A percentile compares a stretch with the other conserved stretches of the same genome.
phyloP scores from a whole-genome alignment of 1,284 basidiomycete species.

The Phellopilus nigrolimitatus region DNA sequence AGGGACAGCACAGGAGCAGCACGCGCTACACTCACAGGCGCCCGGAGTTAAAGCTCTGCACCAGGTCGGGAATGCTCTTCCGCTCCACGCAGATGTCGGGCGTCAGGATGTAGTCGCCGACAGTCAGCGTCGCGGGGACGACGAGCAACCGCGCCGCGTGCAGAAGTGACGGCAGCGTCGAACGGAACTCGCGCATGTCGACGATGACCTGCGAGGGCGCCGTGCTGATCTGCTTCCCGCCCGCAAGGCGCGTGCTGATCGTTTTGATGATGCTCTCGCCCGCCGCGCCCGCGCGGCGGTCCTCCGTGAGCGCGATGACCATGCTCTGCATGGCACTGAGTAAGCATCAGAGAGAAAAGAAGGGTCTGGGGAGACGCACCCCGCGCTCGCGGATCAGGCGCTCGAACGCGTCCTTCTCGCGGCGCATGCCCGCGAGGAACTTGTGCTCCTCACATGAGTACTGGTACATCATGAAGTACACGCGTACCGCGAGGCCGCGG shows the following conservation, averaged over 20 bases:
- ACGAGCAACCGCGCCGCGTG: constrained; percentile 82
- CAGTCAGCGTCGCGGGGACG: constrained; percentile 86
- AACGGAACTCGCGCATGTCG: constrained; percentile 95
- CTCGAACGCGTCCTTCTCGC: constrained; percentile 95
- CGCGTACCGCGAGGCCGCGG: constrained; percentile 78
- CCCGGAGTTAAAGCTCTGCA: constrained; percentile 90
- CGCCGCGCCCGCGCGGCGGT: constrained; percentile 38
- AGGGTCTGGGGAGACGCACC: constrained; percentile 44
- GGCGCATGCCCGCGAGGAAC: constrained; percentile 83
- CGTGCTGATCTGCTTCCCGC: constrained; percentile 67
- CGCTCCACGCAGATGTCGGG: constrained; percentile 96
- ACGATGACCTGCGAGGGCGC: constrained; percentile 85
- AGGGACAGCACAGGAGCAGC: background rate
- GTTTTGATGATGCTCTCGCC: constrained; percentile 73
- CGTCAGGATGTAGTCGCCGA: constrained; percentile 94
- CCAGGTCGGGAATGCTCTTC: constrained; percentile 89
- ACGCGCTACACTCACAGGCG: constrained; percentile 64
- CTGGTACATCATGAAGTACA: constrained; percentile 94
- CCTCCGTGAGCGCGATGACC: constrained; percentile 86
- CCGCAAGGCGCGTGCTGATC: constrained; percentile 85
- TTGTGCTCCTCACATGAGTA: constrained; percentile 95
- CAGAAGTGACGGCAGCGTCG: constrained; percentile 85
- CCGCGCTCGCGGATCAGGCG: constrained; percentile 88
- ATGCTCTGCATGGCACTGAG: constrained; percentile 56
- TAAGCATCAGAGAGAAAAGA: background rate